Base-by-base conservation (phyloP, 2,329 filamentous ascomycete species). In the Diatrype stigma region DNA sequence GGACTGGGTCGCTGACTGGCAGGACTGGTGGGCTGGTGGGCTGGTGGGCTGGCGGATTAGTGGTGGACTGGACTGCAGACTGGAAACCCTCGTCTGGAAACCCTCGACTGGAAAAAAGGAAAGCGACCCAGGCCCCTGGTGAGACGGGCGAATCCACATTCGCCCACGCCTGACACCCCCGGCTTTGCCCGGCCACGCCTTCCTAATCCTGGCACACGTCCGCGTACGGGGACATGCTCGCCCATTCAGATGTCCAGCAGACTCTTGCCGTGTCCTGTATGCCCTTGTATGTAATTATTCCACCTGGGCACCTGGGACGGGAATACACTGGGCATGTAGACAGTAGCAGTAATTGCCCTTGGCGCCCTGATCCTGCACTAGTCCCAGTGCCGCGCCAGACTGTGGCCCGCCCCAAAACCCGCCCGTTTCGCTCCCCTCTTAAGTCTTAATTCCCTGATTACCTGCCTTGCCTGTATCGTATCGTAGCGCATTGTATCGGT, bases 51-150 rank as follows among this genome's bases (percentile, higher is more conserved):
- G n/a, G n/a, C n/a, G n/a, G n/a, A n/a, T n/a, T n/a, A n/a, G n/a
- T n/a, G n/a, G n/a, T n/a, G n/a, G n/a, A n/a, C n/a, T n/a, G n/a
- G n/a, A n/a, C n/a, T n/a, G n/a, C n/a, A n/a, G n/a, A n/a, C n/a
- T n/a, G 16, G 12, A 44, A 7, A 14, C 21, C 26, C 10, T 5
- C 6, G 26, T 6, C 10, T 19, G 40, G n/a, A 26, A 8, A n/a
- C 6, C 6, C 23, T 11, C 7, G 22, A 19, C 22, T 14, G 14
- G 22, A 44, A 16, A 30, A 30, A 30, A 23, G 11, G 23, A 12
- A 44, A n/a, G n/a, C n/a, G n/a, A n/a, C n/a, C 40, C 40, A 44
- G 40, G 22, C 40, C 40, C 40, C 40, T 44, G 40, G 40, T 44
- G 40, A 44, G 40, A 44, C 22, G 22, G 26, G 10, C 16, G 40